Conservation (phyloP, 192 early-diverging fungal genomes). For the Backusella liffmaniae region DNA sequence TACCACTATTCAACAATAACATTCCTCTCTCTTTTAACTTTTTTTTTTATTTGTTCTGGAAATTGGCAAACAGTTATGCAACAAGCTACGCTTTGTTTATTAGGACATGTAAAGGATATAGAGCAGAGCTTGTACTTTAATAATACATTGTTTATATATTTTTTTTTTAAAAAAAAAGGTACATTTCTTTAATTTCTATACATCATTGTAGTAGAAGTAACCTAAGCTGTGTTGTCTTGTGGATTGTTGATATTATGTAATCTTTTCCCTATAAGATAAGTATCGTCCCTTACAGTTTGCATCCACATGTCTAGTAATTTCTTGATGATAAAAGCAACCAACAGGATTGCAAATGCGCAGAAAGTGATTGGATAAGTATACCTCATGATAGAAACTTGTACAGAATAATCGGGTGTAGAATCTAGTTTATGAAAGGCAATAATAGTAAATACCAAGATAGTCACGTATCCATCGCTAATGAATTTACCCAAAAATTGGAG, state of each 20-base stretch:
- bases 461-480: not conserved
- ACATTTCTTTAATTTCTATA: not conserved
- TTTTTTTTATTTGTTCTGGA: not conserved
- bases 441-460: not conserved
- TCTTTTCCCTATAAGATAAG: slow-evolving; percentile 80
- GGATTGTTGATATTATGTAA: slow-evolving; percentile 74
- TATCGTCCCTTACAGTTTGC: slow-evolving; percentile 75
- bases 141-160: not conserved
- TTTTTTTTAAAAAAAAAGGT: not conserved
- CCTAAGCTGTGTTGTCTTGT: not conserved
- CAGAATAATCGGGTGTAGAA: not conserved
- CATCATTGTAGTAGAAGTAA: not conserved
- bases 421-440: not conserved
- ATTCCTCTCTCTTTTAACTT: not conserved
- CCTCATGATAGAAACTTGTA: not conserved
- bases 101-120: not conserved
- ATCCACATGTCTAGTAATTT: slow-evolving; percentile 68
- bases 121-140: not conserved
- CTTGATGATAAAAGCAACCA: slow-evolving; percentile 27
- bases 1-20: not conserved
- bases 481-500: slow-evolving; percentile 31
- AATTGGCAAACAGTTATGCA: not conserved
- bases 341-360: slow-evolving; percentile 26
- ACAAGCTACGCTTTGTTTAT: not conserved
- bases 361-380: slow-evolving; percentile 42